Base-by-base conservation (phyloP, 1,284 basidiomycete species). In the Puccinia triticina region DNA sequence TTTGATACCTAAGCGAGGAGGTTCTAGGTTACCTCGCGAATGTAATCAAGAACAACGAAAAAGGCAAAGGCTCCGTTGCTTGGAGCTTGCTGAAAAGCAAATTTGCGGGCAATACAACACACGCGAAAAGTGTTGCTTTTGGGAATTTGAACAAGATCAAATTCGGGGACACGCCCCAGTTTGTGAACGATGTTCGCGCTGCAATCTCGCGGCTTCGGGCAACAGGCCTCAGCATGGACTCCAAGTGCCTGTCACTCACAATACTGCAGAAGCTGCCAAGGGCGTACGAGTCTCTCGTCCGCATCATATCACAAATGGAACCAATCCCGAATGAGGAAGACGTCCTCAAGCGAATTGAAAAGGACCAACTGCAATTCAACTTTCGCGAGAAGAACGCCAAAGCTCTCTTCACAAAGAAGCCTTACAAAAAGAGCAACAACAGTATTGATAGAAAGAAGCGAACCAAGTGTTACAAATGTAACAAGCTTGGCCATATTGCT, bases 41-140 rank as follows among this genome's bases (percentile, higher is more conserved):
- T 50, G 43, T 71, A 2, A 71, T 71, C n/a, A 71, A 71, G n/a
- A 71, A 18, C 1, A 46, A 71, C 23, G 46, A 71, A 40, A 71
- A 71, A 71, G 69, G 69, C 5, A 71, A 71, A 29, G 43, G 69
- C 3, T 26, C 23, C 11, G 29, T 71, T 50, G 69, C 69, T 46
- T 71, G 69, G 69, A 71, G 32, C 48, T 34, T 71, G 69, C 69
- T 71, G 7, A 71, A 71, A 71, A 71, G 69, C 69, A 71, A 71
- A 29, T 71, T 71, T 43, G 69, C 69, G 16, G 69, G 69, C n/a
- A 71, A 71, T n/a, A 71, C 69, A 21, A 71, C 69, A 29, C 69
- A 71, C 16, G 43, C 40, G 11, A 48, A 71, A 50, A 71, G 69
- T 43, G 69, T 71, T 18, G 69, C 69, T 5, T 69, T 69, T 21